Evolutionary conservation across 805 yeast species (phyloP).

Genomic region (Vanderwaltozyma yarrowii): DNA sequence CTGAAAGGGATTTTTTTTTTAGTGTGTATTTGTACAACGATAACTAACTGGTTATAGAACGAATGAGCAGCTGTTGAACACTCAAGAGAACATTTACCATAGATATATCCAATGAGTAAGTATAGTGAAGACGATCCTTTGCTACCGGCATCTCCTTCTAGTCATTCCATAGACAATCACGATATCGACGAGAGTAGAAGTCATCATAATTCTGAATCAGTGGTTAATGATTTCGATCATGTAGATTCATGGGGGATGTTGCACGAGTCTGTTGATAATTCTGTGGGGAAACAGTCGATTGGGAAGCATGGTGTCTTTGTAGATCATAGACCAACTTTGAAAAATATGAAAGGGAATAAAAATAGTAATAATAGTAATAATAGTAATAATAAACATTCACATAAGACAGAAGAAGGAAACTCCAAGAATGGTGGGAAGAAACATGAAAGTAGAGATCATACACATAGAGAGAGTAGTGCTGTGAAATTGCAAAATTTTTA

Average conservation of each 20-base stretch:
- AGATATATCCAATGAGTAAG: neutral
- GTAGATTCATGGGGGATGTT: conserved; percentile 27
- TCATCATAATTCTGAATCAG: neutral
- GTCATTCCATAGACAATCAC: neutral
- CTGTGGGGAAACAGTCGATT: neutral
- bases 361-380: neutral
- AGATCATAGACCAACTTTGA: conserved; percentile 21
- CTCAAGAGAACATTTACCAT: too few relatives aligned
- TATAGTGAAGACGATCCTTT: neutral
- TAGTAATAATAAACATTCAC: too few relatives aligned
- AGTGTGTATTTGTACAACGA: too few relatives aligned
- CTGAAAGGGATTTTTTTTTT: too few relatives aligned
- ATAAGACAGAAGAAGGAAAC: neutral
- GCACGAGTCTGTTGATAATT: conserved; percentile 12
- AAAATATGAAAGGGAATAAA: conserved; percentile 1
- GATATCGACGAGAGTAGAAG: neutral
- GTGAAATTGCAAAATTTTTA: neutral
- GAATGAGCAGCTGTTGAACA: too few relatives aligned
- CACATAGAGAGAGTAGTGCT: neutral
- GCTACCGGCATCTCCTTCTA: neutral
- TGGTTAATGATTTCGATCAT: conserved; percentile 22
- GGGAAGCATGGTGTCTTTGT: conserved; percentile 13
- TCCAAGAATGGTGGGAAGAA: neutral
- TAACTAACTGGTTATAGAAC: too few relatives aligned
- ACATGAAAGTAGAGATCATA: neutral